Conservation (phyloP, 306 rosid species). For the Quercus glauca region DNA sequence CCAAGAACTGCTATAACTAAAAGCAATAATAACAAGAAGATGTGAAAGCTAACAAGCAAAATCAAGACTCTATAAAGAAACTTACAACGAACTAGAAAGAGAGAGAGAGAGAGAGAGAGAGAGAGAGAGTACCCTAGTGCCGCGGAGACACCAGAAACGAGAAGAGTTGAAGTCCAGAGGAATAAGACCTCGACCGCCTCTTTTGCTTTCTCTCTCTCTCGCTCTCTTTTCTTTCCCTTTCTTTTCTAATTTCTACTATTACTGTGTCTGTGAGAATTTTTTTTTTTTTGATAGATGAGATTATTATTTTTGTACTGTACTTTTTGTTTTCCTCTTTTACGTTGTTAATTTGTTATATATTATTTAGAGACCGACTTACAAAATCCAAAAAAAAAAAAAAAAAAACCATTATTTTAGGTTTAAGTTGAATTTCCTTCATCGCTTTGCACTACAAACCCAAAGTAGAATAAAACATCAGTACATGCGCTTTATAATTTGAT, state of each 20-base stretch:
- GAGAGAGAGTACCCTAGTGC: not conserved
- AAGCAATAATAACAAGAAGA: not conserved
- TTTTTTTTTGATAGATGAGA: too few species aligned
- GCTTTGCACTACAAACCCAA: too few species aligned
- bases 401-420: too few species aligned
- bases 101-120: not conserved
- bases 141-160: not conserved
- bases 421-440: too few species aligned
- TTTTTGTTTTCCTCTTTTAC: too few species aligned
- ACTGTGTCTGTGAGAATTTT: not conserved
- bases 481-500: too few species aligned
- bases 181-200: not conserved
- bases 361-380: too few species aligned
- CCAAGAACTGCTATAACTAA: not conserved
- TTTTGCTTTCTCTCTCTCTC: not conserved
- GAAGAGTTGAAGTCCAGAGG: not conserved
- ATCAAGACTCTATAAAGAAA: not conserved
- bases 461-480: too few species aligned
- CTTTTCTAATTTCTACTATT: not conserved
- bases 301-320: too few species aligned
- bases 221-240: not conserved
- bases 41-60: not conserved
- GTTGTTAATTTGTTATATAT: too few species aligned
- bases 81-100: not conserved
- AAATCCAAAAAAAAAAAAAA: too few species aligned